Base-by-base conservation (phyloP, 306 rosid genomes). In the Alnus rubra region DNA sequence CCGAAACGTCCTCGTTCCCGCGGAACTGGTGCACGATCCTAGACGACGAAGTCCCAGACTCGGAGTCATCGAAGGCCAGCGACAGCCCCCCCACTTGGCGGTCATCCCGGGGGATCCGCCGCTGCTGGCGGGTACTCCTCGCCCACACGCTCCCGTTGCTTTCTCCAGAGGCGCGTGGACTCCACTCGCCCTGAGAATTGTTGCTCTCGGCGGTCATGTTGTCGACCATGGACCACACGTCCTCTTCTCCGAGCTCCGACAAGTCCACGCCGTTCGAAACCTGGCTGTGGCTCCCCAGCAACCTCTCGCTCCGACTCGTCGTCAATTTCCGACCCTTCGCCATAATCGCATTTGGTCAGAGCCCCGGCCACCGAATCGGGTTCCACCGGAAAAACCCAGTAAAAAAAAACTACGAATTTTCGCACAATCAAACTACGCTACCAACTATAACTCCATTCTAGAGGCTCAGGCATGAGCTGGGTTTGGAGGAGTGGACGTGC, bases 301-400 rank as follows among this genome's bases (percentile, higher is more conserved):
- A 82, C 9, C 94, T 87, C 39, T 95, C 99, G 83, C 90, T 95
- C 28, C 91, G 93, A 82, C 92, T 91, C 23, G 83, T 71, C 0
- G 97, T 87, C 82, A 90, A 78, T 82, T 87, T 93, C 56, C 97
- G 94, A 73, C 98, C 97, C 81, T 96, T 93, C 33, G 97, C 97
- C 99, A 95, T 95, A 9, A 14, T 18, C 65, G 50, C 84, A 78
- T 80, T 84, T 78, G 48, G 45, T 75, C 69, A 19, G 76, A 83
- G 19, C 28, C 69, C 79, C 76, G 81, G 73, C 68, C 8, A 64
- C 82, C 71, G 86, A 86, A 79, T 33, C 16, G 18, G 65, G 74
- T 55, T 14, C 60, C 4, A 52, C 78, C 81, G 87, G 85, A 35
- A 72, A 62, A 35, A 69, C 13, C 9, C 23, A 19, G 2, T 18